Percentiles rank a stretch among this genome's conserved stretches.
Evolutionary conservation across 2,329 filamentous ascomycete species (phyloP).

Genomic region (Fusarium chuoi): DNA sequence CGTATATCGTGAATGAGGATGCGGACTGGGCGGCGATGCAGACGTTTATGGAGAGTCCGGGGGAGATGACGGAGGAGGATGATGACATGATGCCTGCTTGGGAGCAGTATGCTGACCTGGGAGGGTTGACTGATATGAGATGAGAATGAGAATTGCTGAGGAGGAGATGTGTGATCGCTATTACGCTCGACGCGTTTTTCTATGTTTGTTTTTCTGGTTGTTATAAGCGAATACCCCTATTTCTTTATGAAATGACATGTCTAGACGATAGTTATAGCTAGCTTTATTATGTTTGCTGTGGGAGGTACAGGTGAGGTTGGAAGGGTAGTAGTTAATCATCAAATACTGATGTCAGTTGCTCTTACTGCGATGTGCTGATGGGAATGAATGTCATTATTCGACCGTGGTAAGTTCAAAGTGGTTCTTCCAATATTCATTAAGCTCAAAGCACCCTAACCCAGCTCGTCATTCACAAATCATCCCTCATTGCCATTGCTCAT

Average conservation of each 20-base stretch:
- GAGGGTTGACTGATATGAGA: slow-evolving; percentile 55
- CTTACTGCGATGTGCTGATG: too few relatives aligned
- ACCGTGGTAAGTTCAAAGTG: too few relatives aligned
- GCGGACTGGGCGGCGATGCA: slow-evolving; percentile 53
- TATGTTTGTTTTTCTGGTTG: slow-evolving; percentile 3
- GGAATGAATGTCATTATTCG: neutral
- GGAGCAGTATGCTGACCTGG: slow-evolving; percentile 60
- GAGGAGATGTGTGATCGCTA: neutral
- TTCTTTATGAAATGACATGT: slow-evolving; percentile 33
- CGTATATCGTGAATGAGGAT: slow-evolving; percentile 44
- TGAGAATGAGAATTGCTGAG: slow-evolving; percentile 38
- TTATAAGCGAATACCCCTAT: slow-evolving; percentile 41
- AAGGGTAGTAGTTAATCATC: neutral
- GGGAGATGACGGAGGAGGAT: slow-evolving; percentile 24
- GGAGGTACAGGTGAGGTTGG: neutral
- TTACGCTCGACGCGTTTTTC: slow-evolving; percentile 23
- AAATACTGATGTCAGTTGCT: neutral
- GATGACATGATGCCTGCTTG: slow-evolving; percentile 51
- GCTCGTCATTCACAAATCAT: neutral
- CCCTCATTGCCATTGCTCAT: slow-evolving; percentile 3
- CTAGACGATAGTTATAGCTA: slow-evolving; percentile 22
- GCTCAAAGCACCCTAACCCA: too few relatives aligned
- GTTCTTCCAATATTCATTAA: too few relatives aligned
- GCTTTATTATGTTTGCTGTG: slow-evolving; percentile 22
- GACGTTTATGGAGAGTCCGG: slow-evolving; percentile 47